Evolutionary conservation across 2,329 filamentous ascomycete genomes (phyloP), one percentile per base, ranked within the genome.

Genomic region (Ampelomyces quisqualis): DNA sequence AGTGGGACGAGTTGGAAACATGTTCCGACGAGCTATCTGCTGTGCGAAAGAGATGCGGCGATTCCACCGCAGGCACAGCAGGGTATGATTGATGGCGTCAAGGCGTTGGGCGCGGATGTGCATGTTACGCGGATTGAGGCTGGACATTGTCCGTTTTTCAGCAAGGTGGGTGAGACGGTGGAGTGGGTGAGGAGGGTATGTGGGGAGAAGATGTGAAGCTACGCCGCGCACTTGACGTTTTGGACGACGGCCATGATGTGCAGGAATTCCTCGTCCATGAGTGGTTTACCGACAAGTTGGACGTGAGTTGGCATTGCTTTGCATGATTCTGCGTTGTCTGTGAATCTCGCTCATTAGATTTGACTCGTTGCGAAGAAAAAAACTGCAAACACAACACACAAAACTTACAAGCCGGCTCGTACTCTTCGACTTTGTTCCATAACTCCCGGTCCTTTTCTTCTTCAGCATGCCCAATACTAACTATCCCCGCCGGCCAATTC

Each of bases 401-500:
- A 20, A 31, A 66, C 69, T 37, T 51, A 64, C 57, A 73, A 21
- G 56, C 47, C 15, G 68, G 68, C 29, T 69, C 61, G 42, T 69
- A 70, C 4, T 32, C 37, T 4, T 62, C 60, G 2, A 50, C 51
- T 2, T 54, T 42, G 20, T 55, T 53, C 14, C 60, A 18, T 33
- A 70, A 70, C 4, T 53, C 43, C 9, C 40, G 57, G 45, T 78
- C 77, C 18, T 68, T 43, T 5, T 61, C 56, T 38, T 70, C 72
- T 0, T 71, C 65, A 2, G 73, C 73, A 11, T 60, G 69, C 2
- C 68, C 63, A 40, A 68, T 74, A 0, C 73, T 74, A 36, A 80
- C 64, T 2, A 77, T 69, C 6, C 72, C 76, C 3, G 74, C 70
- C 3, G 77, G 77, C 51, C 75, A 79, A 57, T 80, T 75, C 4